Evolutionary conservation across 805 yeast species (phyloP).

Genomic region (Ogataea henricii): DNA sequence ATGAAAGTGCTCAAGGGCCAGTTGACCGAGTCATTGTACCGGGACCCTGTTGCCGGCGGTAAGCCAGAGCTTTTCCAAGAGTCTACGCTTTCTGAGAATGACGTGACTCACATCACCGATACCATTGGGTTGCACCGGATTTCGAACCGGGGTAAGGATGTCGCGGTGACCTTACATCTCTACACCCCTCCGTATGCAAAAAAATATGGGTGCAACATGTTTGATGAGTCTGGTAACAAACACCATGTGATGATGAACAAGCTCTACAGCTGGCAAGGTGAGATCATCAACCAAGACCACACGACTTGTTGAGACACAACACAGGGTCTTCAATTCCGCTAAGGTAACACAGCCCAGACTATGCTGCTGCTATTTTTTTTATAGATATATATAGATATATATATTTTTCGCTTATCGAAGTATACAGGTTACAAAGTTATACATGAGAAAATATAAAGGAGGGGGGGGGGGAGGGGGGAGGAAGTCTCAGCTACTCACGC

Average conservation of each 20-base stretch:
- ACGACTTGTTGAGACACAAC: conserved; percentile 28
- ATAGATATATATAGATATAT: background rate
- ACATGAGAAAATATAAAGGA: background rate
- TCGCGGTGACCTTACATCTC: conserved; percentile 65
- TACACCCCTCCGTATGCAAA: conserved; percentile 80
- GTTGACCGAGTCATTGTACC: conserved; percentile 58
- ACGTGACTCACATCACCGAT: conserved; percentile 68
- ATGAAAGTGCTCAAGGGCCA: conserved; percentile 67
- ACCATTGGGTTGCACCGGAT: conserved; percentile 66
- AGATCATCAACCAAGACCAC: conserved; percentile 19
- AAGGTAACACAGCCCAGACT: no score
- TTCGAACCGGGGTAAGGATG: conserved; percentile 46
- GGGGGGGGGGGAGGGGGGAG: no score
- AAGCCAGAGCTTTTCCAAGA: conserved; percentile 30
- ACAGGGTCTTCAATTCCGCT: no score
- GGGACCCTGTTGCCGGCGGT: conserved; percentile 41
- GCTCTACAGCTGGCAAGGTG: conserved; percentile 64
- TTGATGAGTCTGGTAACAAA: conserved; percentile 50
- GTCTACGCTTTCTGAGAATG: conserved; percentile 37
- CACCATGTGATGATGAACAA: conserved; percentile 60
- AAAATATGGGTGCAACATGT: conserved; percentile 53
- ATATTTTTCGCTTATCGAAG: background rate
- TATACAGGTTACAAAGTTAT: conserved; percentile 5
- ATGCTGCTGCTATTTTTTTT: no score
- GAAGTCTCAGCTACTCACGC: conserved; percentile 41